A percentile compares a stretch with the other conserved stretches of the same genome.
phyloP scores from a whole-genome alignment of 2,329 filamentous ascomycete genomes.

The Huntiella abstrusa region DNA sequence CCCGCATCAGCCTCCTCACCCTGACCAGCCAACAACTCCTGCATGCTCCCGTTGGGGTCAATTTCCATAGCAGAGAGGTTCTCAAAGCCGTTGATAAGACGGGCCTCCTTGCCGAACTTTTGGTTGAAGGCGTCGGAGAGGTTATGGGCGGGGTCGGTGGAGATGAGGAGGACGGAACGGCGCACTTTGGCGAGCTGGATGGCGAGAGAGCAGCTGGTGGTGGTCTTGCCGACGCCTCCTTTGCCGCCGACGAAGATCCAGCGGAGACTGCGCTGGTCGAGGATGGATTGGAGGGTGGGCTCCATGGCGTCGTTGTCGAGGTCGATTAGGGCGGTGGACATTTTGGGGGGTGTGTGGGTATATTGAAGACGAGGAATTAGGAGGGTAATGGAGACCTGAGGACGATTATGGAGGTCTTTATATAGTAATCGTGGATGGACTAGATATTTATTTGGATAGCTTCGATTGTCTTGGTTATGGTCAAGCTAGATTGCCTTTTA shows the following conservation, averaged over 20 bases:
- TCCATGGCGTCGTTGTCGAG: slow-evolving; percentile 55
- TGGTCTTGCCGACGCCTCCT: slow-evolving; percentile 96
- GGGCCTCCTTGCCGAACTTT: slow-evolving; percentile 97
- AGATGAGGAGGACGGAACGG: slow-evolving; percentile 92
- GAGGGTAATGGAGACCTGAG: background rate
- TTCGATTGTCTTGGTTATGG: background rate
- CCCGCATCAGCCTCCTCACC: slow-evolving; percentile 53
- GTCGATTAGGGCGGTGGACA: slow-evolving; percentile 24
- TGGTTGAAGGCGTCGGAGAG: slow-evolving; percentile 94
- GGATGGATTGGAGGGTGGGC: slow-evolving; percentile 80
- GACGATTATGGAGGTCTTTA: background rate
- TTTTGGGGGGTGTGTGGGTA: slow-evolving; percentile 13
- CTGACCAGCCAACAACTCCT: slow-evolving; percentile 68
- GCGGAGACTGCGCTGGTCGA: slow-evolving; percentile 85
- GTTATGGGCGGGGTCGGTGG: slow-evolving; percentile 95
- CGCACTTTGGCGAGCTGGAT: slow-evolving; percentile 93
- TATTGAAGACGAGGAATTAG: background rate
- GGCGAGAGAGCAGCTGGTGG: slow-evolving; percentile 94
- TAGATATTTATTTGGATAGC: no score
- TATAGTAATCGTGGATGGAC: background rate
- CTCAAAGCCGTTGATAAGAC: slow-evolving; percentile 74
- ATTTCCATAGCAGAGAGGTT: slow-evolving; percentile 99
- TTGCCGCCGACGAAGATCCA: slow-evolving; percentile 99
- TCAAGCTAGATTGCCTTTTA: background rate
- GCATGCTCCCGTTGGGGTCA: slow-evolving; percentile 92